These are phyloP conservation scores for Thalassiosira gravida DNA, from an alignment of 352 stramenopile species.

Conservation along the genomic window DNA sequence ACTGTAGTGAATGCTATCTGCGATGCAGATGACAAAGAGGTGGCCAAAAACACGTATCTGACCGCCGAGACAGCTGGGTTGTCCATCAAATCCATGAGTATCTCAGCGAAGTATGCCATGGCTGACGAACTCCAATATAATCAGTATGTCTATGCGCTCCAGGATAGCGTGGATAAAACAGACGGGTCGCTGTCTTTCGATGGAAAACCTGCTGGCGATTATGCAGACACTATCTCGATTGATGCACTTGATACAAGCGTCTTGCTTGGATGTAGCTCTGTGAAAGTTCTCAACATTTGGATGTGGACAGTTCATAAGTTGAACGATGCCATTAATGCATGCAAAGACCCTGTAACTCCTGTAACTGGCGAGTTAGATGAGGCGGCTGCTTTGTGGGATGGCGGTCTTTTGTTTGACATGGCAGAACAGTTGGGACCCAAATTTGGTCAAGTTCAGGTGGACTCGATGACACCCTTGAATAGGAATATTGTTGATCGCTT, in stretches of 20 bases:
- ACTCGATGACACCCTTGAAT: conserved; percentile 58
- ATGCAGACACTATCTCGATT: conserved; percentile 74
- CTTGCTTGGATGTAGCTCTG: conserved; percentile 46
- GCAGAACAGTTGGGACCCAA: conserved; percentile 53
- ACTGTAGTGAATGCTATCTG: conserved; percentile 68
- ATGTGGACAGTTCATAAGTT: conserved; percentile 78
- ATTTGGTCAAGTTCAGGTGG: conserved; percentile 39
- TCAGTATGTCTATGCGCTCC: conserved; percentile 79
- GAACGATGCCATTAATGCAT: conserved; percentile 59
- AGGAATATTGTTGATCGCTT: conserved; percentile 60
- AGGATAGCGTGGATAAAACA: conserved; percentile 67
- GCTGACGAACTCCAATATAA: conserved; percentile 77
- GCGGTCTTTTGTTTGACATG: conserved; percentile 51
- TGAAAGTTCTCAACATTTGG: conserved; percentile 73
- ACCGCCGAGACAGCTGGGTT: conserved; percentile 33
- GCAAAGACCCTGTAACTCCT: conserved; percentile 37
- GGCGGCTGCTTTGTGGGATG: conserved; percentile 54
- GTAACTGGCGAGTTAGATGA: conserved; percentile 7
- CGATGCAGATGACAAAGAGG: conserved; percentile 18
- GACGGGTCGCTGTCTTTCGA: conserved; percentile 64
- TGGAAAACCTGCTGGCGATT: conserved; percentile 55
- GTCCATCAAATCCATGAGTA: conserved; percentile 71
- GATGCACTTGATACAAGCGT: conserved; percentile 69
- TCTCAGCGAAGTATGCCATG: conserved; percentile 63
- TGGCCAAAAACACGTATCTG: conserved; percentile 53